A percentile compares a stretch with the other conserved stretches of the same genome.
phyloP scores from a whole-genome alignment of 164 flowering plant species.

The Stephania japonica region DNA sequence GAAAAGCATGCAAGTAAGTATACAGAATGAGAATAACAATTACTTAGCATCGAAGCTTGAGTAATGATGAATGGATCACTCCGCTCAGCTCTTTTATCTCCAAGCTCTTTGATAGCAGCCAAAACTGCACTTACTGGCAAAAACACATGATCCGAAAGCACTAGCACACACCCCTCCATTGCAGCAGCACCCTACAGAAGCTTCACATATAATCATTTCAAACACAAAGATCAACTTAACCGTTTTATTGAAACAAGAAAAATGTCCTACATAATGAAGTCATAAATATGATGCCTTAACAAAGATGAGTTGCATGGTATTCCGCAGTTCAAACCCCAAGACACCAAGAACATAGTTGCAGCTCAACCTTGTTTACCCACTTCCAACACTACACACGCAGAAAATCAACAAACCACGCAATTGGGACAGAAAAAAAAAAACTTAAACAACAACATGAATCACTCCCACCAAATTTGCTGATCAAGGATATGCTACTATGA shows the following conservation, averaged over 20 bases:
- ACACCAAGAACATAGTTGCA: not conserved
- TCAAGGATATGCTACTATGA: no score
- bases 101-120: constrained; percentile 29
- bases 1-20: not conserved
- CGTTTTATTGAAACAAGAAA: not conserved
- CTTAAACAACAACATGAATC: no score
- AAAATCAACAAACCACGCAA: no score
- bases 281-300: not conserved
- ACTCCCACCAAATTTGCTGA: no score
- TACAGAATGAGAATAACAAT: not conserved
- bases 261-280: not conserved
- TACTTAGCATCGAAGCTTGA: constrained; percentile 53
- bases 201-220: not conserved
- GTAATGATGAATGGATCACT: constrained; percentile 52
- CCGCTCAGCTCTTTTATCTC: constrained; percentile 26
- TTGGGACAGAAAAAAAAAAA: no score
- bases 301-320: not conserved
- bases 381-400: no score
- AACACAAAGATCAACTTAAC: not conserved
- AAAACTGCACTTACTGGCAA: constrained; percentile 32
- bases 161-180: constrained; percentile 31
- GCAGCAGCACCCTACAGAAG: constrained; percentile 30
- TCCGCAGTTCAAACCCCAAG: not conserved
- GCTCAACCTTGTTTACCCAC: not conserved
- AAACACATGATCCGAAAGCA: constrained; percentile 41